Conservation (phyloP, 805 yeast species). For the Monosporozyma servazzii region DNA sequence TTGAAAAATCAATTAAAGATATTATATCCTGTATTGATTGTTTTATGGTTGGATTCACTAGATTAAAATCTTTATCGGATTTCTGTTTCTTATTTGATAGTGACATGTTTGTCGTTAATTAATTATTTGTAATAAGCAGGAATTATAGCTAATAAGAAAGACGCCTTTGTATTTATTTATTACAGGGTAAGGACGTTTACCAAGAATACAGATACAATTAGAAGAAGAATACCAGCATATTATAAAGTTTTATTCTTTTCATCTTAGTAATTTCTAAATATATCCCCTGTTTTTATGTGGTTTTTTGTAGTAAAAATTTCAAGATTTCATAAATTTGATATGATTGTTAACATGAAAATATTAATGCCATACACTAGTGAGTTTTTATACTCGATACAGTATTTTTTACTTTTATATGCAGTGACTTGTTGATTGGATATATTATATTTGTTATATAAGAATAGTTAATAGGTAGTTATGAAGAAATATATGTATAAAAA, state of each 20-base stretch:
- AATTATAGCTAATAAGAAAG: too few relatives aligned
- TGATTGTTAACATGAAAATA: background rate
- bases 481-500: constrained; percentile 1
- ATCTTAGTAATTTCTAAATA: background rate
- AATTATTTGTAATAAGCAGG: too few relatives aligned
- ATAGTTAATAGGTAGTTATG: background rate
- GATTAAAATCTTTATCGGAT: background rate
- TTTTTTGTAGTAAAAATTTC: too few relatives aligned
- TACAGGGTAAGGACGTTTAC: too few relatives aligned
- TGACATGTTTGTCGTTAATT: background rate
- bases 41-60: background rate
- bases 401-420: background rate
- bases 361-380: background rate
- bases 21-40: background rate
- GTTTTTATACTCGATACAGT: background rate
- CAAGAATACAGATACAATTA: too few relatives aligned
- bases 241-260: background rate
- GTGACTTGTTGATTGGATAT: background rate
- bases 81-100: background rate
- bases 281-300: background rate
- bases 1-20: background rate
- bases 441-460: background rate
- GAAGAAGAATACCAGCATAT: too few relatives aligned
- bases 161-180: too few relatives aligned
- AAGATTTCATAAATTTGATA: background rate